Evolutionary conservation across 495 filamentous ascomycete genomes (phyloP), one percentile per base, ranked within the genome.

Genomic region (Penicillium cinerascens): DNA sequence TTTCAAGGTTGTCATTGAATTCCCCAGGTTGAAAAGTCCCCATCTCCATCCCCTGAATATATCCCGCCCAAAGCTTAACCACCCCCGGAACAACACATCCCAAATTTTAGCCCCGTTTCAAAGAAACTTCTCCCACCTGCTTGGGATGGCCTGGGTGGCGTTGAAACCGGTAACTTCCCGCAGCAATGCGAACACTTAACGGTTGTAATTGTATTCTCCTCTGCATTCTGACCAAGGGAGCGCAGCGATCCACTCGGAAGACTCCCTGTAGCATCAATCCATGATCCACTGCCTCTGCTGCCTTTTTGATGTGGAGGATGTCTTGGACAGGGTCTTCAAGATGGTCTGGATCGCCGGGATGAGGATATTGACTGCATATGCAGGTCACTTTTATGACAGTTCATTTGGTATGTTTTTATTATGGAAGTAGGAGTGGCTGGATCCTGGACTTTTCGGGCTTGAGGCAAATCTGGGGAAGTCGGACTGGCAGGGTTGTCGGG

Each of bases 111-210:
- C 3, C 44, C 41, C 46, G 43, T 64, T 64, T 56, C 53, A 56
- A 66, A 64, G 55, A 61, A 64, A 57, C 48, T 64, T 64, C 54
- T 59, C 55, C 55, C 35, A 43, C 44, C 13, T 46, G 6, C 17
- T 52, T 52, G 58, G 52, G 63, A 57, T 59, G 55, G 53, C 21
- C 50, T 60, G 48, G 61, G 55, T 61, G 61, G 55, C 48, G 61
- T 61, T 61, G 56, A 58, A 61, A 58, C 55, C 54, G 42, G 61
- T 16, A 60, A 29, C 26, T 25, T 51, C 38, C 59, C 41, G 54
- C 51, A 59, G 52, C n/a, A 49, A 39, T 54, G 54, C 63, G 56
- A 65, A 62, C 62, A 51, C 54, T 37, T 43, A 54, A 58, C 52
- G 39, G 49, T 52, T 46, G 29, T 26, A 37, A n/a, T n/a, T n/a